These are phyloP conservation scores for Ogataea henricii DNA, from an alignment of 805 yeast genomes.

Conservation along the genomic window DNA sequence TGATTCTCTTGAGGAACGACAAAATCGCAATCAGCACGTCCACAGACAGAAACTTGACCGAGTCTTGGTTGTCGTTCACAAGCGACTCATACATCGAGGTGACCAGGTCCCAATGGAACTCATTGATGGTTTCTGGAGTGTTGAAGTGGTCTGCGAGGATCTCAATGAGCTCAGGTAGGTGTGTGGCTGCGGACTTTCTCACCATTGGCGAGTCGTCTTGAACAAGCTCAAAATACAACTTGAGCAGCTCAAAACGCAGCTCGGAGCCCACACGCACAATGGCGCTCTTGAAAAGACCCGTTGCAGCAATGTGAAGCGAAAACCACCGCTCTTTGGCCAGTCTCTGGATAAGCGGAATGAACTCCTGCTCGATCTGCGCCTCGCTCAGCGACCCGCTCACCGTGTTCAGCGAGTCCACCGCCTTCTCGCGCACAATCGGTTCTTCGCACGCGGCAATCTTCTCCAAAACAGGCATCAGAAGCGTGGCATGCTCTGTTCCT, in stretches of 20 bases:
- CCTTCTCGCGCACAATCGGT: constrained; percentile 93
- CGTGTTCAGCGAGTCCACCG: constrained; percentile 79
- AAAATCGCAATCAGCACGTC: constrained; percentile 85
- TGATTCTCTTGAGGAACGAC: constrained; percentile 59
- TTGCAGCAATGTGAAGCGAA: constrained; percentile 84
- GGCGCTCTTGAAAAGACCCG: constrained; percentile 81
- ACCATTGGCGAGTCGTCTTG: constrained; percentile 98
- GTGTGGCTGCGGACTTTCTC: constrained; percentile 87
- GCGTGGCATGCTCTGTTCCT: constrained; percentile 65
- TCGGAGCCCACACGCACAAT: constrained; percentile 57
- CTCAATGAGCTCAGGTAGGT: constrained; percentile 74
- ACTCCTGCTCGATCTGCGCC: constrained; percentile 64
- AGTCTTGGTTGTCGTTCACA: constrained; percentile 87
- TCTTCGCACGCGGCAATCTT: constrained; percentile 91
- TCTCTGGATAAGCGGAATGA: constrained; percentile 74
- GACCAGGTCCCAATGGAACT: constrained; percentile 73
- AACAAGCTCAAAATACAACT: constrained; percentile 67
- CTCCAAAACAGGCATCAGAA: constrained; percentile 70
- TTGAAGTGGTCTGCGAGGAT: constrained; percentile 41
- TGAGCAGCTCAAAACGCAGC: constrained; percentile 61
- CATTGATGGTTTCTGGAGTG: constrained; percentile 47
- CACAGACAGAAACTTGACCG: constrained; percentile 86
- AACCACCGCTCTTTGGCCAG: constrained; percentile 93
- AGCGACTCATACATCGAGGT: constrained; percentile 80
- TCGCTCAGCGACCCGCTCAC: constrained; percentile 64